Base-by-base conservation (phyloP, 192 early-diverging fungal genomes). In the Funneliformis geosporum region DNA sequence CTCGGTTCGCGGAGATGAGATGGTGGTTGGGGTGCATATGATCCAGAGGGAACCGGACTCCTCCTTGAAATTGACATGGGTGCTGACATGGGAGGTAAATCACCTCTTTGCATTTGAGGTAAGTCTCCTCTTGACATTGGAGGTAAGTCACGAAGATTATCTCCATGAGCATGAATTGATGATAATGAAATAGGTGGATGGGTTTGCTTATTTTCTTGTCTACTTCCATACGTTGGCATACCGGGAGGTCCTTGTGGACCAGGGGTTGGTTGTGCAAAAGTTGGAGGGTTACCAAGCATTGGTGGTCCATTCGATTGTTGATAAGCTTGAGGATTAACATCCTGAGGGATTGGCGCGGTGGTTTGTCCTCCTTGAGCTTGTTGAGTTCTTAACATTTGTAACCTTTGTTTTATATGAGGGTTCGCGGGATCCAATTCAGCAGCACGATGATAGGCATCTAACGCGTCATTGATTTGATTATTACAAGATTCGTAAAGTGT, bases 401-500 rank as follows among this genome's bases (percentile, higher is more conserved):
- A 80, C n/a, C 97, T 91, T 83, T 96, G 94, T 82, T 95, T 95
- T 44, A 96, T 96, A 60, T 92, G 90, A 6, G 90, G 83, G 79
- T 98, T 98, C n/a, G 84, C 83, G 2, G 95, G 96, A 81, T 99
- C 96, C 61, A 98, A 86, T 83, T 98, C 96, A 21, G 95, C 88
- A 38, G 97, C 98, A 23, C 94, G 91, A 60, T 93, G 91, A 86
- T 98, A 99, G 8, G 98, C 98, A 82, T 99, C 97, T 50, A 99
- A 90, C 2, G 98, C 98, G 82, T 99, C 98, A 76, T 90, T 91
- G 61, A 96, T 91, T 84, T 99, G 98, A 86, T 97, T 97, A 83
- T 99, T 97, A 88, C 98, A 99, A 0, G 94, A 90, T 81, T 99
- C 98, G 83, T 99, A 99, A 0, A 99, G 88, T 0, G 96, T 97